Evolutionary conservation across 345 rosid species (phyloP), one percentile per base, ranked within the genome.

Genomic region (Rubroshorea leprosula): DNA sequence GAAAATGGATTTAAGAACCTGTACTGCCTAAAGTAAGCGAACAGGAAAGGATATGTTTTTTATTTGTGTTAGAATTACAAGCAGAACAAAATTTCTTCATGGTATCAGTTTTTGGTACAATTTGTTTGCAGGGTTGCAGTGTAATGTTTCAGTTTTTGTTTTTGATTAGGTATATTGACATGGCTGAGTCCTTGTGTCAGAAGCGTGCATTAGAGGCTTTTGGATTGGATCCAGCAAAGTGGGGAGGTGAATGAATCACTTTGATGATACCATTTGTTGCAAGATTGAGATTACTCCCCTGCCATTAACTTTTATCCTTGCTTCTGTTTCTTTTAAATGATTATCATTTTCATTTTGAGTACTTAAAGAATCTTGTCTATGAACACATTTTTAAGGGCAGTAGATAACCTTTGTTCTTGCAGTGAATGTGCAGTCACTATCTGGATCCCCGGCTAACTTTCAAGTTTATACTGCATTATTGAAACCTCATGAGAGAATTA

Each of bases 371-470:
- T 46, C 8, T 49, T 27, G 25, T 3, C 45, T 7, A 39, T 7
- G 12, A 13, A 1, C 15, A 5, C 2, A 7, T 58, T 60, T 51
- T n/a, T 63, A 18, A 60, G 53, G 65, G 22, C 39, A n/a, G 16
- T 17, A 3, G 19, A 41, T 67, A 38, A 22, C 67, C 63, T 70
- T 67, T 13, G 52, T 51, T 62, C 18, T 64, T 86, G 78, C 79
- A 91, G 98, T 91, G 68, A 91, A 91, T 54, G 98, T 91, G 64
- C 96, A 91, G 73, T 79, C 98, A 35, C 73, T 91, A 49, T 91
- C 98, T 62, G 98, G 98, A 66, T 91, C 98, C 54, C 96, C 96
- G 4, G 86, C 98, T 57, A 91, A 92, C 64, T 92, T 91, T 71
- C 96, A 92, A 75, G 98, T 66, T 58, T 92, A 88, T 55, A 92